These are phyloP conservation scores for Lactarius hengduanensis DNA, from an alignment of 768 basidiomycete genomes.

Conservation along the genomic window DNA sequence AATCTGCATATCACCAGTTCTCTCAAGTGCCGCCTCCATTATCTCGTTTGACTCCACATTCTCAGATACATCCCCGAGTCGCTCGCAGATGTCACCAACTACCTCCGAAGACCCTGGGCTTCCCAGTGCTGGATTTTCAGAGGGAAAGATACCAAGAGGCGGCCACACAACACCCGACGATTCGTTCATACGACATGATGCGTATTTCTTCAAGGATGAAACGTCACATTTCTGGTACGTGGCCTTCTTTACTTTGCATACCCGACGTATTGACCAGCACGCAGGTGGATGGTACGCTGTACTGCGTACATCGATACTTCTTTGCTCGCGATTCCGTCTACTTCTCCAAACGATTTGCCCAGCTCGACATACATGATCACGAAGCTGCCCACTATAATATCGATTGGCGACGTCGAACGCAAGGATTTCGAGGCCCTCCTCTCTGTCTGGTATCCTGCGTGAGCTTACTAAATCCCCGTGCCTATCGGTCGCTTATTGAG, in stretches of 20 bases:
- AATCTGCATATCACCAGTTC: not conserved
- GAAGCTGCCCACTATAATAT: slow-evolving; percentile 10
- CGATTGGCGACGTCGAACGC: slow-evolving; percentile 15
- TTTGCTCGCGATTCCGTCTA: slow-evolving; percentile 19
- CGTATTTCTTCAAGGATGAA: slow-evolving; percentile 24
- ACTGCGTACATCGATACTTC: slow-evolving; percentile 22
- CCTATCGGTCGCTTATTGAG: not conserved
- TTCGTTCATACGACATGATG: slow-evolving; percentile 14
- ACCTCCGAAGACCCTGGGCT: not conserved
- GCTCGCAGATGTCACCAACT: not conserved
- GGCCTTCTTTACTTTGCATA: not conserved
- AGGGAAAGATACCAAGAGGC: not conserved
- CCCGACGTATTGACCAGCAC: not conserved
- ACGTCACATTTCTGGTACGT: slow-evolving; percentile 23
- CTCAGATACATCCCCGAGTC: not conserved
- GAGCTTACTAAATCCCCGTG: not conserved
- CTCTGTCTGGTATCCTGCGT: slow-evolving; percentile 28
- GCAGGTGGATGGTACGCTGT: slow-evolving; percentile 17
- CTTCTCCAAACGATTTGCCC: slow-evolving; percentile 12
- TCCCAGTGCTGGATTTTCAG: not conserved
- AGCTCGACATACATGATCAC: slow-evolving; percentile 5
- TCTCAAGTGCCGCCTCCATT: slow-evolving; percentile 1
- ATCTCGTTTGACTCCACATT: slow-evolving; percentile 6
- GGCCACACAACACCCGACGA: not conserved
- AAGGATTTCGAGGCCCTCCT: slow-evolving; percentile 28